Evolutionary conservation across 768 basidiomycete genomes (phyloP).

Genomic region (Naganishia friedmannii): DNA sequence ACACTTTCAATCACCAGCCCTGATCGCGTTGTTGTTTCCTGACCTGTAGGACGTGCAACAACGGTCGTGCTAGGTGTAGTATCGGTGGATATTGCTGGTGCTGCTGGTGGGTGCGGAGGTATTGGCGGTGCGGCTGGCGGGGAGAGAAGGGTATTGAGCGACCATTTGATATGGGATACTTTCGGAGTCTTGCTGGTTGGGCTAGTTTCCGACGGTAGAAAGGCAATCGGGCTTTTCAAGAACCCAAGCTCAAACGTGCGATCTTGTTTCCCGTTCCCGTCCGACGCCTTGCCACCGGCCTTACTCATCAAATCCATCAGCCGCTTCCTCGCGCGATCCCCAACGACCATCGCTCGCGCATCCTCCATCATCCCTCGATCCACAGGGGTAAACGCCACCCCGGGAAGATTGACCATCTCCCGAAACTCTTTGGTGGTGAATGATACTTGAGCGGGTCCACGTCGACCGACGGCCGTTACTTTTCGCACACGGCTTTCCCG

Average conservation of each 20-base stretch:
- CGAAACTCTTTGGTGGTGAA: slow-evolving; percentile 91
- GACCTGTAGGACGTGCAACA: slow-evolving; percentile 59
- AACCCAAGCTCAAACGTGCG: slow-evolving; percentile 46
- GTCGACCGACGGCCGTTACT: slow-evolving; percentile 76
- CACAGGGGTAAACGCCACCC: slow-evolving; percentile 57
- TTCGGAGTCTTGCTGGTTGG: background rate
- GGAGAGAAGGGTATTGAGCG: slow-evolving; percentile 41
- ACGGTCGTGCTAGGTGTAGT: slow-evolving; percentile 55
- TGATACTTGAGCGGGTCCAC: slow-evolving; percentile 82
- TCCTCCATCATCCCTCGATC: slow-evolving; percentile 39
- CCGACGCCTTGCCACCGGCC: slow-evolving; percentile 31
- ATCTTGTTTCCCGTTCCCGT: slow-evolving; percentile 12
- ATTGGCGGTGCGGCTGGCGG: slow-evolving; percentile 29
- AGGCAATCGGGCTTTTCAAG: slow-evolving; percentile 41
- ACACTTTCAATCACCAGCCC: slow-evolving; percentile 82
- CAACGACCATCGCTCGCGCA: slow-evolving; percentile 42
- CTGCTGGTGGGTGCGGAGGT: slow-evolving; percentile 33
- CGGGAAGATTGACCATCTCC: slow-evolving; percentile 68
- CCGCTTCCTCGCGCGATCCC: slow-evolving; percentile 52
- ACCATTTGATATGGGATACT: slow-evolving; percentile 43
- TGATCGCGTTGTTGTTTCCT: slow-evolving; percentile 60
- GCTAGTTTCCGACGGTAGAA: slow-evolving; percentile 25
- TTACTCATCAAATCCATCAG: slow-evolving; percentile 52
- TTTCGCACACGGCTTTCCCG: slow-evolving; percentile 59
- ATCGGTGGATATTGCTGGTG: slow-evolving; percentile 63